A percentile compares a stretch with the other conserved stretches of the same genome.
Evolutionary conservation across 805 yeast species (phyloP).

Genomic region (Myxozyma mucilagina): DNA sequence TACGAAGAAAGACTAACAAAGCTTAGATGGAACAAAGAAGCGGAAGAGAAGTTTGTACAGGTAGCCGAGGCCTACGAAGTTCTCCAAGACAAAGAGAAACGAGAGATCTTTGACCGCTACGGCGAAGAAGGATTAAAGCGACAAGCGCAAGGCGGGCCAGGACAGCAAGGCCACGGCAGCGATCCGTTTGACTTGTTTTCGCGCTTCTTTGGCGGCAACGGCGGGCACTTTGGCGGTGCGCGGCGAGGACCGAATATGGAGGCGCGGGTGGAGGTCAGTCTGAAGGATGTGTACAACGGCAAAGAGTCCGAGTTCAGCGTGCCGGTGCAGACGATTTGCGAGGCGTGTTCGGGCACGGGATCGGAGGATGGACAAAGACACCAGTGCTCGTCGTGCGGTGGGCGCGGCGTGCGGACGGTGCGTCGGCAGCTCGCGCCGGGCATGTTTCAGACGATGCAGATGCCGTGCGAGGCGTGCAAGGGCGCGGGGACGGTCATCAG

Average conservation of each 20-base stretch:
- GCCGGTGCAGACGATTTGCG: conserved; percentile 73
- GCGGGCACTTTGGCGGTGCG: conserved; percentile 42
- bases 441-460: conserved; percentile 82
- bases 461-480: conserved; percentile 73
- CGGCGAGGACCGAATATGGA: conserved; percentile 64
- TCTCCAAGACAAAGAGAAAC: conserved; percentile 68
- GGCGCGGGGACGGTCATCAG: conserved; percentile 73
- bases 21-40: conserved; percentile 63
- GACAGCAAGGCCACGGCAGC: conserved; percentile 41
- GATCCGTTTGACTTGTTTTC: conserved; percentile 61
- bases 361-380: conserved; percentile 73
- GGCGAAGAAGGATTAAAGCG: conserved; percentile 75
- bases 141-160: conserved; percentile 40
- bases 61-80: conserved; percentile 93
- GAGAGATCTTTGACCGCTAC: conserved; percentile 65
- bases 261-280: conserved; percentile 55
- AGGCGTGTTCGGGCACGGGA: conserved; percentile 79
- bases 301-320: conserved; percentile 58
- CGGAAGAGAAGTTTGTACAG: conserved; percentile 83
- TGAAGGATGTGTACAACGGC: conserved; percentile 75
- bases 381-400: conserved; percentile 68
- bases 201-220: conserved; percentile 55
- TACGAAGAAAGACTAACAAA: too few species aligned
- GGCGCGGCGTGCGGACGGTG: conserved; percentile 67
- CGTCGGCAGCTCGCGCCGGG: conserved; percentile 82